phyloP scores from a whole-genome alignment of 2,329 filamentous ascomycete species.

The Exophiala lecanii-corni region DNA sequence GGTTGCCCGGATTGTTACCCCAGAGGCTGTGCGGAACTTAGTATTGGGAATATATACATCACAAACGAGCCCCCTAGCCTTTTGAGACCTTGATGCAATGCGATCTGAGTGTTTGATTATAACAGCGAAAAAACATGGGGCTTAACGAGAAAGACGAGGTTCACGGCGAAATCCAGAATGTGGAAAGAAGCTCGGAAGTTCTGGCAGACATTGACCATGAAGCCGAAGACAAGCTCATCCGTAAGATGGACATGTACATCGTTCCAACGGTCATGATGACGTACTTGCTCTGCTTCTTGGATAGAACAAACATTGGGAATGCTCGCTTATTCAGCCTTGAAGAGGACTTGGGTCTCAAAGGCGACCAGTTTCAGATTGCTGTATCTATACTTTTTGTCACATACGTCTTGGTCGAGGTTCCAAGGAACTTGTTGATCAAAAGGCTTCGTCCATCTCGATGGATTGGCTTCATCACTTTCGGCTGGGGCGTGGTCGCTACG shows the following conservation, averaged over 20 bases:
- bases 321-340: conserved; percentile 43
- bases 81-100: no score
- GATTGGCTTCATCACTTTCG: conserved; percentile 35
- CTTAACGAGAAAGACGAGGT: no score
- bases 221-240: conserved; percentile 43
- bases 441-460: conserved; percentile 46
- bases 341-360: conserved; percentile 38
- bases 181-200: background rate
- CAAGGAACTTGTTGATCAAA: conserved; percentile 42
- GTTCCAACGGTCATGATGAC: conserved; percentile 43
- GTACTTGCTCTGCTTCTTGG: conserved; percentile 60
- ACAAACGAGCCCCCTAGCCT: no score
- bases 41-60: no score
- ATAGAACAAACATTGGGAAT: conserved; percentile 45
- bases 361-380: conserved; percentile 59
- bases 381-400: conserved; percentile 66
- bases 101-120: no score
- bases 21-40: no score
- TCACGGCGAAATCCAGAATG: background rate
- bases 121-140: no score
- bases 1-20: no score
- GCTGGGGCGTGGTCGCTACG: conserved; percentile 38
- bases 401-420: conserved; percentile 35
- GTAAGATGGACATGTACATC: conserved; percentile 46
- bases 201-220: conserved; percentile 45